Conservation (phyloP, 768 basidiomycete genomes). For the Tylopilus sp. region DNA sequence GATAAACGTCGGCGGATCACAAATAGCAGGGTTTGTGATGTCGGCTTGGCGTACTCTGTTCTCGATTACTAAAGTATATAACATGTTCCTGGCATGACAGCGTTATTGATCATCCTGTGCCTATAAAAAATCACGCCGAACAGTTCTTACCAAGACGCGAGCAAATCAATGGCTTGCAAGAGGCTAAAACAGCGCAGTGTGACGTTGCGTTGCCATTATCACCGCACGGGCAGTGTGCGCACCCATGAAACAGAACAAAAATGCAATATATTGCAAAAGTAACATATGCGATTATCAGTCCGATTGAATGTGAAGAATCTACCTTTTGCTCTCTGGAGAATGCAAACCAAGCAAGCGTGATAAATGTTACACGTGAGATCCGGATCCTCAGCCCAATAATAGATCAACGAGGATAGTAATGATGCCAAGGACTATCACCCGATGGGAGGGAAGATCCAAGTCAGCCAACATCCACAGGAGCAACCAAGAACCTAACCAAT, state of each 20-base stretch:
- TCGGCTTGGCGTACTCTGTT: neutral
- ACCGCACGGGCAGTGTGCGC: neutral
- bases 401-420: slow-evolving; percentile 88
- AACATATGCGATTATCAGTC: slow-evolving; percentile 4
- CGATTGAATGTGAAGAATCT: slow-evolving; percentile 1
- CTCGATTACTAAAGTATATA: slow-evolving; percentile 1
- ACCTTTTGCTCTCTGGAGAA: slow-evolving; percentile 5
- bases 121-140: slow-evolving; percentile 5
- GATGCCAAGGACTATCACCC: slow-evolving; percentile 78
- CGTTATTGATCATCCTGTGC: slow-evolving; percentile 2
- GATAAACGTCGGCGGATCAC: slow-evolving; percentile 9
- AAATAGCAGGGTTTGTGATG: slow-evolving; percentile 11
- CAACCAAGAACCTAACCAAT: slow-evolving; percentile 50
- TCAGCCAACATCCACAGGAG: slow-evolving; percentile 1
- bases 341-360: neutral
- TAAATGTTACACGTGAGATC: slow-evolving; percentile 12
- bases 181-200: neutral
- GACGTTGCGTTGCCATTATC: neutral
- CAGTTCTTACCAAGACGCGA: slow-evolving; percentile 4
- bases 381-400: slow-evolving; percentile 38
- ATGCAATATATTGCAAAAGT: neutral
- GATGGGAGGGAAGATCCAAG: neutral
- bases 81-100: neutral
- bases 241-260: neutral
- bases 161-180: neutral